Conservation (phyloP, 2,329 filamentous ascomycete genomes). For the Microcyclospora tardicrescens region DNA sequence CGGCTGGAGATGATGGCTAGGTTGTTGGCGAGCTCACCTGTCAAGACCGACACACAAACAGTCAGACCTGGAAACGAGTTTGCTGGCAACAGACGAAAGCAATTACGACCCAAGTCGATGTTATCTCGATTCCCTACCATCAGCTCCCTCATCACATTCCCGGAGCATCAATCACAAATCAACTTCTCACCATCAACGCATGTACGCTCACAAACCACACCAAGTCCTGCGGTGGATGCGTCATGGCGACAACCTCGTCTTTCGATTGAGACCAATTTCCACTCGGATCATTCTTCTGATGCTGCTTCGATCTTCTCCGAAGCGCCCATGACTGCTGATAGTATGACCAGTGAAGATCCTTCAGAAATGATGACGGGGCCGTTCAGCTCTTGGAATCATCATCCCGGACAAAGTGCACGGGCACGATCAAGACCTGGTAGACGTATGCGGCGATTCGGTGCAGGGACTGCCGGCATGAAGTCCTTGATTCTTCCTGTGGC, state of each 20-base stretch:
- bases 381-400: constrained; percentile 9
- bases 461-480: constrained; percentile 21
- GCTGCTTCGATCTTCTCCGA: constrained; percentile 12
- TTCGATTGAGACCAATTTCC: neutral
- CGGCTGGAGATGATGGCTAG: constrained; percentile 26
- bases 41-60: constrained; percentile 20
- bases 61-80: no score
- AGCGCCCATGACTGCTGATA: constrained; percentile 5
- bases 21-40: constrained; percentile 25
- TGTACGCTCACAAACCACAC: neutral
- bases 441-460: constrained; percentile 24
- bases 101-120: constrained; percentile 22
- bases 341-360: constrained; percentile 6
- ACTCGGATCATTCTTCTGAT: constrained; percentile 7
- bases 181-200: constrained; percentile 6
- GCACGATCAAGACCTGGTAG: constrained; percentile 11
- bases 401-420: constrained; percentile 2
- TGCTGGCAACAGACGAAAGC: constrained; percentile 12
- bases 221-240: neutral
- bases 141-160: constrained; percentile 15
- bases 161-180: constrained; percentile 13
- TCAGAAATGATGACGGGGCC: constrained; percentile 1
- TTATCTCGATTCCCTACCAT: constrained; percentile 23
- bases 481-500: constrained; percentile 23
- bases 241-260: neutral